Evolutionary conservation across 257 asterid species (phyloP), one percentile per base, ranked within the genome.

Genomic region (Salvia rosmarinus): DNA sequence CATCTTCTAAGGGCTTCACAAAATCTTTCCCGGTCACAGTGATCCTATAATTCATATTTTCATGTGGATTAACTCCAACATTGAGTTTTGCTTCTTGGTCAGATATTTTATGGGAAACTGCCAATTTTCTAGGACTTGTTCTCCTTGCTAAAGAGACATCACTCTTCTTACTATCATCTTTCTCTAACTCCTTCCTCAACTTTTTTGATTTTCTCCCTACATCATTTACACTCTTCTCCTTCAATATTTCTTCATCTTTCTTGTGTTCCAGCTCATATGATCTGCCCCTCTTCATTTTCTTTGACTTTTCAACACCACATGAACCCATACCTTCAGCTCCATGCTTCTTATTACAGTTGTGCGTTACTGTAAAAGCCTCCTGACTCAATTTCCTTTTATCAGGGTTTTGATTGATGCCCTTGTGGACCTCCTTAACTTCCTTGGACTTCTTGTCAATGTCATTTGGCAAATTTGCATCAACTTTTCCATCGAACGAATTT

Each of bases 401-500:
- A 37, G 75, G 64, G 76, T 46, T 60, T 76, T 55, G 58, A 59
- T 64, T 52, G 50, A 54, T 56, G 44, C 73, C 75, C 39, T 70
- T 62, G 7, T 34, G 42, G 42, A 20, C 75, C 73, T 50, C 72
- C 83, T 79, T 79, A 25, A 25, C 75, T 74, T 83, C 80, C 68
- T 55, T 80, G 19, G 83, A 64, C 68, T 82, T 78, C 71, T 75
- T 72, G 30, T 32, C 78, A 64, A 10, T 72, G 19, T 40, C 78
- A 34, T 71, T 69, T 55, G 77, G 74, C 65, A 67, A 70, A 71
- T 81, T 79, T 42, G 69, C 35, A 69, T 74, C 86, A 4, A 60
- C 42, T 56, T 80, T 77, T 62, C 88, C 86, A 65, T 80, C 85
- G 62, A 76, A 59, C 30, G 75, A 66, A 76, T 83, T 87, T 77